Evolutionary conservation across 306 rosid genomes (phyloP).

Genomic region (Dryas drummondii): DNA sequence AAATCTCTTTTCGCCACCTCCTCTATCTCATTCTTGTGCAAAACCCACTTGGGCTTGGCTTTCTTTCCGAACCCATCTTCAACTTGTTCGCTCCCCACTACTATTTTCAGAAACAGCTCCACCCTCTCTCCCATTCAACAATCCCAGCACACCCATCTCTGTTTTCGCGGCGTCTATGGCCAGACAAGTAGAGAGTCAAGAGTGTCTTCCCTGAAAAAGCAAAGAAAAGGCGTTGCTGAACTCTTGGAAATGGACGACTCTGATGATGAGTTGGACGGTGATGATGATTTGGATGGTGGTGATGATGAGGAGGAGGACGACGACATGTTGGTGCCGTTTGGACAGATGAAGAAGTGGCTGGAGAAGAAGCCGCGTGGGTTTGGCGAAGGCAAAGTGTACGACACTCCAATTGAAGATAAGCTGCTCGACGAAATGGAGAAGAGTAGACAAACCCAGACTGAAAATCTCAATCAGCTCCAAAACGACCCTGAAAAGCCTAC

Average conservation of each 20-base stretch:
- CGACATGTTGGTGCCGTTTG: constrained; percentile 41
- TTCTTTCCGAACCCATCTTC: constrained; percentile 9
- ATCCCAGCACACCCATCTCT: constrained; percentile 24
- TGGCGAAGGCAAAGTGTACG: constrained; percentile 74
- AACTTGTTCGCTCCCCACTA: constrained; percentile 4
- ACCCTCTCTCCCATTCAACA: constrained; percentile 23
- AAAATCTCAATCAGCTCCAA: constrained; percentile 54
- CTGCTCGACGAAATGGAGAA: constrained; percentile 70
- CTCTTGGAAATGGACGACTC: constrained; percentile 26
- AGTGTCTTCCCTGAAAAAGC: constrained; percentile 24
- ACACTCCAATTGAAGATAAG: constrained; percentile 77
- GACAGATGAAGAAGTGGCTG: constrained; percentile 58
- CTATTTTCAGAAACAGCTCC: constrained; percentile 10
- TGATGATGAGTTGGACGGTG: constrained; percentile 23
- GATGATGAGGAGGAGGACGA: constrained; percentile 42
- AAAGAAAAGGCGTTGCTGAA: constrained; percentile 19
- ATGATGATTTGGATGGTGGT: constrained; percentile 18
- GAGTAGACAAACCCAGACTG: constrained; percentile 52
- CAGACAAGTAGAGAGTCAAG: constrained; percentile 16
- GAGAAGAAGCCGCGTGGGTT: constrained; percentile 71
- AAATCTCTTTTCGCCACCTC: constrained; percentile 5
- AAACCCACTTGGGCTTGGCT: constrained; percentile 14
- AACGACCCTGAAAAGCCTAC: constrained; percentile 25
- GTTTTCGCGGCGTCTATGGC: constrained; percentile 13
- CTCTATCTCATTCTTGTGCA: constrained; percentile 20